Percentiles rank a stretch among this genome's conserved stretches.
phyloP scores from a whole-genome alignment of 2,329 filamentous ascomycete species.

The Paecilomyces formosus region DNA sequence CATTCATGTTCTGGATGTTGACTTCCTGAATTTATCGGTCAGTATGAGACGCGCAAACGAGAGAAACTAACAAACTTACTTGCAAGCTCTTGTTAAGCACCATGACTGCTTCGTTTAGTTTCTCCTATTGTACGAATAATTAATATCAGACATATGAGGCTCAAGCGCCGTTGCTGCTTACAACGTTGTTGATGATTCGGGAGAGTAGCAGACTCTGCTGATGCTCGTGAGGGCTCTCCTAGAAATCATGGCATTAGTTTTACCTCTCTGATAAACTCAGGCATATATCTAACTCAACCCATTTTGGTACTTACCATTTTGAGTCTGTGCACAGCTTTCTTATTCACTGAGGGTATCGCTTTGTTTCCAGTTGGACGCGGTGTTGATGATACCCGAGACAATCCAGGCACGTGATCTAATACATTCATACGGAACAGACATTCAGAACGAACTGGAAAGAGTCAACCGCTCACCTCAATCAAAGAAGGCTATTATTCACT shows the following conservation, averaged over 20 bases:
- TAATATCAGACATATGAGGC: slow-evolving; percentile 1
- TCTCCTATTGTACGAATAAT: slow-evolving; percentile 57
- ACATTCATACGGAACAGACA: background rate
- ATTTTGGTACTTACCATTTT: slow-evolving; percentile 4
- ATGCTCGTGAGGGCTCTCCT: slow-evolving; percentile 96
- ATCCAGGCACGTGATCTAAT: slow-evolving; percentile 5
- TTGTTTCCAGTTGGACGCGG: slow-evolving; percentile 7
- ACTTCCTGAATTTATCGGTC: slow-evolving; percentile 61
- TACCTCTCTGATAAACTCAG: background rate
- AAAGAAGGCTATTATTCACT: background rate
- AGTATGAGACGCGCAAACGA: background rate
- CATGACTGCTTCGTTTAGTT: slow-evolving; percentile 89
- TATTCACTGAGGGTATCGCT: background rate
- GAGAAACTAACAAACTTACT: slow-evolving; percentile 37
- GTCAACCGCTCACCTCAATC: background rate
- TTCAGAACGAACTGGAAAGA: background rate
- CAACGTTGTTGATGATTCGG: slow-evolving; percentile 95
- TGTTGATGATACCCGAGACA: slow-evolving; percentile 4
- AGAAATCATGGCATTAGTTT: slow-evolving; percentile 1
- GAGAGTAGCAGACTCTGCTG: slow-evolving; percentile 91
- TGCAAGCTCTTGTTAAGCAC: slow-evolving; percentile 89
- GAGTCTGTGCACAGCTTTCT: background rate
- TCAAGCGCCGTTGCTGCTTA: slow-evolving; percentile 35
- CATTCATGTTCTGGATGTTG: slow-evolving; percentile 98
- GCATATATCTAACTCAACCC: background rate